Evolutionary conservation across 345 rosid genomes (phyloP).

Genomic region (Psidium friedrichsthalianum): DNA sequence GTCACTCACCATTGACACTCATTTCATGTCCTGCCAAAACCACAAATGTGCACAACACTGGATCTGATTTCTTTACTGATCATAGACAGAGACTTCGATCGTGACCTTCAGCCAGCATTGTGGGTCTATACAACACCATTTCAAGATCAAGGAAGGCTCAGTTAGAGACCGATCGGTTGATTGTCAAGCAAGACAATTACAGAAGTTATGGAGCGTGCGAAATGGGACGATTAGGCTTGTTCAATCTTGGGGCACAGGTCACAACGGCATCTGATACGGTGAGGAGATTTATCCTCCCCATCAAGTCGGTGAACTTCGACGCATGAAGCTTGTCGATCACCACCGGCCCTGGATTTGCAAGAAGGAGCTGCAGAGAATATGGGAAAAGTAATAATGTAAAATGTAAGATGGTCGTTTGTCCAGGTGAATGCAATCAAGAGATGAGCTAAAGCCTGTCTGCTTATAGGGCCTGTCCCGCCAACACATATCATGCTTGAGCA

Average conservation of each 20-base stretch:
- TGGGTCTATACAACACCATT: background rate
- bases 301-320: constrained; percentile 27
- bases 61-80: background rate
- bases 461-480: background rate
- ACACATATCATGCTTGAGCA: background rate
- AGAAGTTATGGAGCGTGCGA: background rate
- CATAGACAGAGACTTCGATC: background rate
- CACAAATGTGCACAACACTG: background rate
- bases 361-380: constrained; percentile 33
- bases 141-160: background rate
- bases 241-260: constrained; percentile 15
- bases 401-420: background rate
- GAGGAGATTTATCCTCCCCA: constrained; percentile 54
- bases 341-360: constrained; percentile 65
- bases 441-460: background rate
- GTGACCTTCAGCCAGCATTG: background rate
- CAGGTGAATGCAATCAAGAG: background rate
- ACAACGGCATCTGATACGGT: constrained; percentile 65
- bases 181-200: background rate
- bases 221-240: background rate
- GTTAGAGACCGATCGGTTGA: background rate
- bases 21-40: background rate
- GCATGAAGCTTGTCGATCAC: constrained; percentile 66
- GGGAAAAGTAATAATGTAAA: background rate
- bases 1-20: background rate